Percentiles rank a stretch among this genome's conserved stretches.
Conservation (phyloP, 768 basidiomycete genomes). For the Mycena filopes region DNA sequence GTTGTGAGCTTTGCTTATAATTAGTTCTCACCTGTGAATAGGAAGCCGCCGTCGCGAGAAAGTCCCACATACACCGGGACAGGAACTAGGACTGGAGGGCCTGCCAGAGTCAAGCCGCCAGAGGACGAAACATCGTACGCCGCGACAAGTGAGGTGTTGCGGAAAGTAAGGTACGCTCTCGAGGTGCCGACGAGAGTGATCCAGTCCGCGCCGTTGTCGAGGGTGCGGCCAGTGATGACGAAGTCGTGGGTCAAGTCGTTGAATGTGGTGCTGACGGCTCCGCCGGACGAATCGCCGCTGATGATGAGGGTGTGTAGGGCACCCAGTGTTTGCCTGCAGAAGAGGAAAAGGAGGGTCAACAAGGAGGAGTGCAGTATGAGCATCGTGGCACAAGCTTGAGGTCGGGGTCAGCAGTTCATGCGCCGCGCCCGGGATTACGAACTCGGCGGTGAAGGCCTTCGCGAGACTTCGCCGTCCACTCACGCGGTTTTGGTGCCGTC, state of each 20-base stretch:
- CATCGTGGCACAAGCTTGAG: neutral
- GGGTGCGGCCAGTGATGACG: neutral
- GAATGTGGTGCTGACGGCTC: constrained; percentile 18
- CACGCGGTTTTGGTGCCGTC: no score
- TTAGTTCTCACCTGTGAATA: constrained; percentile 18
- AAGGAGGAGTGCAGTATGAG: neutral
- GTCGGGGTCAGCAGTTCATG: no score
- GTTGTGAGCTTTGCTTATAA: no score
- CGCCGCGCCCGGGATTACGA: no score
- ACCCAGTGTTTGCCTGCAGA: neutral
- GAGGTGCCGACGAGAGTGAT: constrained; percentile 16
- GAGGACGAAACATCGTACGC: constrained; percentile 24
- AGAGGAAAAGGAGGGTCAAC: neutral
- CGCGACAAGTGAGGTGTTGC: constrained; percentile 20
- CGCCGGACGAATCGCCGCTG: constrained; percentile 26
- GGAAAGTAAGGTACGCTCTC: constrained; percentile 23
- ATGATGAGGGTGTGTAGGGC: constrained; percentile 27
- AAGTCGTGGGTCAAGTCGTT: constrained; percentile 11
- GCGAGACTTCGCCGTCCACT: no score
- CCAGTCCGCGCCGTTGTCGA: constrained; percentile 22
- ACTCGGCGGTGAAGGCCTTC: neutral
- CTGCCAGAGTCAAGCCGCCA: constrained; percentile 16
- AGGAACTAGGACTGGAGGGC: constrained; percentile 8
- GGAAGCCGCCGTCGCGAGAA: constrained; percentile 22
- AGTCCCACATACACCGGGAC: constrained; percentile 25